These are phyloP conservation scores for Erodium texanum DNA, from an alignment of 441 rosid genomes.

Conservation along the genomic window DNA sequence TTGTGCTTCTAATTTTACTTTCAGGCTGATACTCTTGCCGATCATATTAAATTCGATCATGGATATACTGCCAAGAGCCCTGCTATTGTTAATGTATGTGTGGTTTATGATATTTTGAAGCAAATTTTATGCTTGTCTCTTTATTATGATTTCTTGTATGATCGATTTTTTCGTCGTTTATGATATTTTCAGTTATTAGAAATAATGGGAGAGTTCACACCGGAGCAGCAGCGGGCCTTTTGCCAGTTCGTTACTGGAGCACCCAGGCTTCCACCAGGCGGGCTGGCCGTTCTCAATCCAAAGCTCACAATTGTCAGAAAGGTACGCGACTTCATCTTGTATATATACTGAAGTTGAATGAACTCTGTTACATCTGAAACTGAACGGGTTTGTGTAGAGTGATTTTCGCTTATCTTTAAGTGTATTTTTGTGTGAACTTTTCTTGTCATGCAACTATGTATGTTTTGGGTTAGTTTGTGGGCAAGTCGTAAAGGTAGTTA, in stretches of 20 bases:
- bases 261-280: constrained; percentile 97
- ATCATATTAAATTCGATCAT: constrained; percentile 98
- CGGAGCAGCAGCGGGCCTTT: constrained; percentile 95
- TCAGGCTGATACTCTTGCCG: constrained; percentile 85
- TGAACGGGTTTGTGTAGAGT: too few relatives aligned
- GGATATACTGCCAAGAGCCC: constrained; percentile 98
- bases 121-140: background rate
- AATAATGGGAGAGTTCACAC: constrained; percentile 94
- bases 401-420: too few relatives aligned
- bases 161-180: constrained; percentile 12
- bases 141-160: background rate
- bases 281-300: constrained; percentile 90
- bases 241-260: constrained; percentile 99
- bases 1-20: background rate
- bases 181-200: constrained; percentile 57
- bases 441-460: background rate
- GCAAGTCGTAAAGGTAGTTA: too few relatives aligned
- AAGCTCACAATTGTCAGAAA: constrained; percentile 95
- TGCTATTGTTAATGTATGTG: constrained; percentile 61
- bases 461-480: too few relatives aligned
- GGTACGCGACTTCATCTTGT: constrained; percentile 32
- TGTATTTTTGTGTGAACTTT: too few relatives aligned
- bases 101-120: background rate
- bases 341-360: background rate
- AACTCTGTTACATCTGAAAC: too few relatives aligned